Evolutionary conservation across 2,329 filamentous ascomycete species (phyloP), one percentile per base, ranked within the genome.

Genomic region (Cercospora citrullina): DNA sequence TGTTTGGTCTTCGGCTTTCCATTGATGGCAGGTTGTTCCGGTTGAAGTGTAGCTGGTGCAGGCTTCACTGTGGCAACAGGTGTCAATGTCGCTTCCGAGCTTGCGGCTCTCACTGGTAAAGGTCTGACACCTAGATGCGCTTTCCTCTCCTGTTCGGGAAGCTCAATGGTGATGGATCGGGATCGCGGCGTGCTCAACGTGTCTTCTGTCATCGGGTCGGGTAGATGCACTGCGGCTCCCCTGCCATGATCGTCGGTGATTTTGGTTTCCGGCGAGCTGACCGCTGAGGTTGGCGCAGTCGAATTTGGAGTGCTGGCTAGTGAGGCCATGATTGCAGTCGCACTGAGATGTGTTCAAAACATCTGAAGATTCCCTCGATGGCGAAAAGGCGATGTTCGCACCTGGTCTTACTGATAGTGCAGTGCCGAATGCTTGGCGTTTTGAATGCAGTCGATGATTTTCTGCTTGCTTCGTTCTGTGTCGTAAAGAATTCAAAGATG

Each of bases 241-340:
- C 21, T 51, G 1, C 58, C 64, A 53, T 65, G 42, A 61, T 65
- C 64, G 10, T 65, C 58, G 23, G 58, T 65, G 28, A 65, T 36
- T 42, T 53, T 48, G 57, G 61, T 65, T 30, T 65, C 64, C n/a
- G 64, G 57, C 2, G 64, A 65, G 55, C 57, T 65, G 28, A 60
- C 31, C 26, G 36, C 45, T 28, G 64, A 65, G n/a, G 64, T 58
- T 8, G 55, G 39, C 6, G 64, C 42, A 23, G 42, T 55, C 18
- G 64, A 55, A 4, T 23, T 51, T 7, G 57, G 28, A n/a, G 57
- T 60, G 57, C 42, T 61, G 12, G 57, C 18, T 16, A 31, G 57
- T 36, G 64, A 65, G 48, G 39, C 58, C 64, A 65, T 65, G 4
- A 36, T 23, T 60, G 64, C 28, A 28, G 36, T 30, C 21, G 6